phyloP scores from a whole-genome alignment of 78 protist genomes.

The Bodo saltans region DNA sequence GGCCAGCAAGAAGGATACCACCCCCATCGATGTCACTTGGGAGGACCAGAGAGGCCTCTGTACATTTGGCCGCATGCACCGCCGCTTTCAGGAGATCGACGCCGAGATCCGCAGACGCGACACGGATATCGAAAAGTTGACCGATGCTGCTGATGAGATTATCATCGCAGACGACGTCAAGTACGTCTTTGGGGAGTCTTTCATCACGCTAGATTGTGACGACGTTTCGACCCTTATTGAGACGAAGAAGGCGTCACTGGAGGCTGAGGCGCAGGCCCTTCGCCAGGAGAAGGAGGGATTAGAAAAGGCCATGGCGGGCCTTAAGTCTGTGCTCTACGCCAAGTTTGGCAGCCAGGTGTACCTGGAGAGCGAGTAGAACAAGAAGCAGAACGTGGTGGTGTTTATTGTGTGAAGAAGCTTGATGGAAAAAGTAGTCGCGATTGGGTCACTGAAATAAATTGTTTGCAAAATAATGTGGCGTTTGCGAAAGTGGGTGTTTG shows the following conservation, averaged over 20 bases:
- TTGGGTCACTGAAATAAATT: too few relatives aligned
- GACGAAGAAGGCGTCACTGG: not conserved
- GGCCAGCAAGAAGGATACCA: not conserved
- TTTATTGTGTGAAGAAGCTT: too few relatives aligned
- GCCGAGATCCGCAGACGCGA: not conserved
- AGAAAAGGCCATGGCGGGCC: not conserved
- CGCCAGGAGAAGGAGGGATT: not conserved
- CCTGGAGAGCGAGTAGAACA: not conserved
- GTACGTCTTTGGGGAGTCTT: not conserved
- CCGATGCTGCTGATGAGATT: constrained; percentile 20
- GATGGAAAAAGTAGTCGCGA: too few relatives aligned
- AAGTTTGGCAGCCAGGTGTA: not conserved
- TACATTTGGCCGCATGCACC: constrained; percentile 21
- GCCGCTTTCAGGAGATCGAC: constrained; percentile 4
- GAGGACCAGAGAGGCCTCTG: constrained; percentile 27
- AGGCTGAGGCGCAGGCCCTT: not conserved
- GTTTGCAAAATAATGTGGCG: too few relatives aligned
- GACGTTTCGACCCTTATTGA: not conserved
- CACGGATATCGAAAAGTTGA: not conserved
- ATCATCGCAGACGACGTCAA: constrained; percentile 21
- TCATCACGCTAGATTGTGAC: not conserved
- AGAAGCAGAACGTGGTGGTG: too few relatives aligned
- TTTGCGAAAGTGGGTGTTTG: too few relatives aligned
- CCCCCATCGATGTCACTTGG: constrained; percentile 7
- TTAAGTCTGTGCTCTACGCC: not conserved